Evolutionary conservation across 108 stramenopile genomes (phyloP), one percentile per base, ranked within the genome.

Genomic region (Schizochytrium sp.): DNA sequence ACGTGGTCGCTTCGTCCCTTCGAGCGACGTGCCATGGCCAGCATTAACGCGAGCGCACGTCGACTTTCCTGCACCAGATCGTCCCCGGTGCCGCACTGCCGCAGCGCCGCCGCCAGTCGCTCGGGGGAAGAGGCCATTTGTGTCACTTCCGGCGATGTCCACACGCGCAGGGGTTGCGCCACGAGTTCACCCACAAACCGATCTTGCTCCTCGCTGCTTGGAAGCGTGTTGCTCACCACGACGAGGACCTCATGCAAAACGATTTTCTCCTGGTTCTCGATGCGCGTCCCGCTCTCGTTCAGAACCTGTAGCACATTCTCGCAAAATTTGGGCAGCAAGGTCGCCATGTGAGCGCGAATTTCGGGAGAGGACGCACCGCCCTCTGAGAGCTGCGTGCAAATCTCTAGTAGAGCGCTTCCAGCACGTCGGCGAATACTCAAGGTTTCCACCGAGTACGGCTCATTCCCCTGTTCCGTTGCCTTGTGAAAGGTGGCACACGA

Each of bases 191-290:
- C 48, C 12, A 83, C 51, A 34, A 83, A 83, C 16, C 51, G 48
- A 6, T 53, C 51, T 23, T 83, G 76, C 25, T 47, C 76, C 6
- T 83, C 48, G 10, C 48, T 5, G 51, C 51, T 53, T 4, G 45
- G 48, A 12, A 83, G 76, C 45, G 76, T 83, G 76, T 83, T 83
- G 51, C 76, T 83, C n/a, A 83, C 76, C 10, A 83, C 48, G 16
- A 83, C 76, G 2, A 83, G 76, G 25, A 83, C 76, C 76, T 83
- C 76, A 4, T 83, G 51, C 48, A 83, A 23, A 12, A 83, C 48
- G 16, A 83, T 47, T 28, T 83, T 83, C 23, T 83, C 76, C 48
- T 83, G 51, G n/a, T 47, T 47, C 23, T 53, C 48, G n/a, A 53
- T 83, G 23, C 48, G 45, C n/a, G 45, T 12, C n/a, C 51, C 76